Conservation (phyloP, 202 grass and related monocot genomes). For the Musa balbisiana region DNA sequence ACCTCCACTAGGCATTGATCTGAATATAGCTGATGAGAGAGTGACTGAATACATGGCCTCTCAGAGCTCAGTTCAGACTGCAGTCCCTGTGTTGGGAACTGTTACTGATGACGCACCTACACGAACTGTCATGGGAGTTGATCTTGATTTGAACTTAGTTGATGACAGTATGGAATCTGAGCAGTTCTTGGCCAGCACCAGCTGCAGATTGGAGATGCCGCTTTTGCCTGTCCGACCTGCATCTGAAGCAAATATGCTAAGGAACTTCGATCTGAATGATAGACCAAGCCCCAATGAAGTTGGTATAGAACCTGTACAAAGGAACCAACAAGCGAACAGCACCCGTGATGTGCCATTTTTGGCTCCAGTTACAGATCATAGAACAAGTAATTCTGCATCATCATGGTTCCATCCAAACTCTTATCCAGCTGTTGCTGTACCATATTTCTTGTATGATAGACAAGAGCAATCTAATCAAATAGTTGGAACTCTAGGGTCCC, state of each 20-base stretch:
- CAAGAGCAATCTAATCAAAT: conserved; percentile 55
- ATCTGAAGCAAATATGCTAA: conserved; percentile 29
- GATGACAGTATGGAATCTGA: conserved; percentile 56
- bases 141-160: conserved; percentile 70
- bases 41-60: conserved; percentile 54
- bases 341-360: conserved; percentile 42
- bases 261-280: conserved; percentile 84
- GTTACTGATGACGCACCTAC: conserved; percentile 31
- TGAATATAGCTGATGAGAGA: conserved; percentile 83
- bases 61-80: conserved; percentile 62
- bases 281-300: conserved; percentile 70
- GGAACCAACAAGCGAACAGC: conserved; percentile 40
- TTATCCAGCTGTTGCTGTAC: conserved; percentile 50
- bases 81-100: conserved; percentile 43
- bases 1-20: conserved; percentile 64
- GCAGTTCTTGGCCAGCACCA: conserved; percentile 40
- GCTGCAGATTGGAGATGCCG: conserved; percentile 46
- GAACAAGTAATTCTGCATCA: conserved; percentile 52
- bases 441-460: conserved; percentile 58
- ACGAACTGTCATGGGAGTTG: conserved; percentile 36
- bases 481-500: conserved; percentile 39
- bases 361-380: conserved; percentile 43
- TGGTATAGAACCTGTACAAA: conserved; percentile 45
- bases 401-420: conserved; percentile 50
- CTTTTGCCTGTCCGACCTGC: conserved; percentile 43